Evolutionary conservation across 73 alveolate genomes (phyloP), one percentile per base, ranked within the genome.

Genomic region (Durusdinium trenchii): DNA sequence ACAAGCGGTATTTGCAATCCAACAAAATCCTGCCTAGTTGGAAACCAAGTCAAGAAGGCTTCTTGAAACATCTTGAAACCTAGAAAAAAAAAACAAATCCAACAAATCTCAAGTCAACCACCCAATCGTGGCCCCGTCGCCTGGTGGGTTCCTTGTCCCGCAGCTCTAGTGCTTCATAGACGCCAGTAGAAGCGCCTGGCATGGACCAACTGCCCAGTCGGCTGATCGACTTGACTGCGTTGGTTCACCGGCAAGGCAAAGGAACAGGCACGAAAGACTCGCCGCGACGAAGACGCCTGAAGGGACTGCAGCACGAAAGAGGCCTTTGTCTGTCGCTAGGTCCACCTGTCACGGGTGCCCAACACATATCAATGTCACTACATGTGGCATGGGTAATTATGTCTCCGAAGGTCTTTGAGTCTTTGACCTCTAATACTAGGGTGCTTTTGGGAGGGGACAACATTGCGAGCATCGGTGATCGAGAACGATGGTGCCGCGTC

Each of bases 271-370:
- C n/a, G n/a, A n/a, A n/a, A n/a, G n/a, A n/a, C n/a, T 71, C 85
- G 7, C 28, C 51, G 18, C 23, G 32, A 30, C 99, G 46, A 99
- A 99, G 14, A 99, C 99, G 12, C 99, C 99, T 92, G 99, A 99
- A 26, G 99, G 99, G 52, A 99, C 99, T 40, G 99, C 99, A 18
- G 99, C 99, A 54, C 99, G 99, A 99, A 99, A 99, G 47, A 99
- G 99, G 28, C 99, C 99, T 50, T 94, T 96, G 64, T 99, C 97
- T 42, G 99, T 99, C 14, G 99, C 99, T 40, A 99, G 98, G 83
- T 94, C 99, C 50, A 99, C 99, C 99, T 99, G 47, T 42, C n/a
- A 20, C 28, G 46, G 50, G 38, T 35, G 14, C 76, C 18, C 76
- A 35, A 62, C 43, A 26, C 76, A 6, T 62, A 5, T 20, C 38